Conservation (phyloP, 371 early-diverging fungal genomes). For the Mucor indicus region DNA sequence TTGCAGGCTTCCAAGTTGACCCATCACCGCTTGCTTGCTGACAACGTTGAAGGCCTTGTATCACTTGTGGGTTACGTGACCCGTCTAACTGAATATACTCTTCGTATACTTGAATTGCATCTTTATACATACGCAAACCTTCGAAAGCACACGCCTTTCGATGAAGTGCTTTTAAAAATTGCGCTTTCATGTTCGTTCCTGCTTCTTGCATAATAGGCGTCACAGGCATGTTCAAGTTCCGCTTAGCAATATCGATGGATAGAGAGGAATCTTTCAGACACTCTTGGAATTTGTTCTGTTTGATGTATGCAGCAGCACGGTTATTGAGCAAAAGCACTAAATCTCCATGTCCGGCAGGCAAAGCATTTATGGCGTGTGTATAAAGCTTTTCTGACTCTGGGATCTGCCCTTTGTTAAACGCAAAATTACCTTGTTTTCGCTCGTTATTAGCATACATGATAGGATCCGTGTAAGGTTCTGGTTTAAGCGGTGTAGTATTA, state of each 20-base stretch:
- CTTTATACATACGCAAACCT: constrained; percentile 71
- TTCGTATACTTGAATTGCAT: constrained; percentile 73
- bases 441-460: constrained; percentile 25
- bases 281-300: constrained; percentile 81
- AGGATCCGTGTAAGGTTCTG: constrained; percentile 14
- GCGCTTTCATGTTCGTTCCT: constrained; percentile 6
- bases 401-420: constrained; percentile 88
- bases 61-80: constrained; percentile 48
- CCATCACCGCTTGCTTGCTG: constrained; percentile 19
- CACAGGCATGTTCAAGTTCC: constrained; percentile 19
- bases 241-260: constrained; percentile 11
- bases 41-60: constrained; percentile 36
- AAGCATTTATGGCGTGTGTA: constrained; percentile 58
- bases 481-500: constrained; percentile 2
- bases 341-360: constrained; percentile 61
- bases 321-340: constrained; percentile 78
- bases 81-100: constrained; percentile 47
- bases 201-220: constrained; percentile 27
- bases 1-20: not conserved
- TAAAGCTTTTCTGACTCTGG: constrained; percentile 78
- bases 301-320: constrained; percentile 81
- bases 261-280: constrained; percentile 60
- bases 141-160: constrained; percentile 83
- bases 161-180: constrained; percentile 15
- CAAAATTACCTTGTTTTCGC: constrained; percentile 73